Evolutionary conservation across 2,329 filamentous ascomycete species (phyloP).

Genomic region (Dactylellina cionopaga): DNA sequence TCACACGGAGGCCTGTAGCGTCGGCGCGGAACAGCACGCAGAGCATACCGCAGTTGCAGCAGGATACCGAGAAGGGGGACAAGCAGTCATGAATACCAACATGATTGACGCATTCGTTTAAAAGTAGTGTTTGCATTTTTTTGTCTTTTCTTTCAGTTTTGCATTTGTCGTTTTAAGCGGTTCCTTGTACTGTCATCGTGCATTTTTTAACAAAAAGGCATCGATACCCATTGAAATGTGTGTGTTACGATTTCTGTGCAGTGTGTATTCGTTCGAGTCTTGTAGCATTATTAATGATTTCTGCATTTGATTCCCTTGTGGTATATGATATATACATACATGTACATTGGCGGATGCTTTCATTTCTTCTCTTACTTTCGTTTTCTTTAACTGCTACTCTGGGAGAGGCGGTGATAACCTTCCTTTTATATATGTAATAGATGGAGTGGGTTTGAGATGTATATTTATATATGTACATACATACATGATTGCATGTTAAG

Average conservation of each 20-base stretch:
- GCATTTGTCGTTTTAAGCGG: not conserved
- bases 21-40: slow-evolving; percentile 28
- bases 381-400: not conserved
- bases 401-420: slow-evolving; percentile 7
- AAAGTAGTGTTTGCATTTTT: slow-evolving; percentile 24
- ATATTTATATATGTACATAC: slow-evolving; percentile 14
- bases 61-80: slow-evolving; percentile 13
- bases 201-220: slow-evolving; percentile 45
- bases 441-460: not conserved
- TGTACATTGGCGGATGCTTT: not conserved
- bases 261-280: slow-evolving; percentile 7
- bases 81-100: slow-evolving; percentile 7
- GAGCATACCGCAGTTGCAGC: slow-evolving; percentile 23
- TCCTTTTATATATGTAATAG: slow-evolving; percentile 5
- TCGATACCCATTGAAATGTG: slow-evolving; percentile 48
- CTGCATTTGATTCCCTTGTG: not conserved
- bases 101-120: slow-evolving; percentile 6
- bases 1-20: slow-evolving; percentile 29
- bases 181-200: slow-evolving; percentile 33
- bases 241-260: slow-evolving; percentile 18
- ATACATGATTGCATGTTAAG: not conserved
- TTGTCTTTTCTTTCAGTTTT: slow-evolving; percentile 6
- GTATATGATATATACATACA: not conserved
- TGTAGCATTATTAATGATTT: slow-evolving; percentile 28
- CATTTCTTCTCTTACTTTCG: not conserved